Base-by-base conservation (phyloP, 2,329 filamentous ascomycete species). In the Scopulariopsis brevicaulis region DNA sequence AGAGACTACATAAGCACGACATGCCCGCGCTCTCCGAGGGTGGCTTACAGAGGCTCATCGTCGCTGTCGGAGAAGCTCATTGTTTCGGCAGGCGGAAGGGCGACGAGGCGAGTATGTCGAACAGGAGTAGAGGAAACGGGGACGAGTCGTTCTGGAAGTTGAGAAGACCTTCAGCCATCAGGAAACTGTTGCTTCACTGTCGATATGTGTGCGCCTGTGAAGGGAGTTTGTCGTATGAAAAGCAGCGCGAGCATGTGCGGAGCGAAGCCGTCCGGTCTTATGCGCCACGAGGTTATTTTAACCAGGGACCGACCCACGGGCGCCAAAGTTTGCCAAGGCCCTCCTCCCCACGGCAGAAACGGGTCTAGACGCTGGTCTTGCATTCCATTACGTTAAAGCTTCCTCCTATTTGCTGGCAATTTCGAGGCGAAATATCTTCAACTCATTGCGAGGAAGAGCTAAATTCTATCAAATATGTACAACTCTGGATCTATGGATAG, bases 21-120 rank as follows among this genome's bases (percentile, higher is more conserved):
- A 43, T 22, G 18, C 15, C n/a, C 22, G 32, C 24, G 14, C 28
- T 12, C 4, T 11, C 1, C 18, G 20, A 4, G 11, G 8, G 20
- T 1, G n/a, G 22, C 46, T 50, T 70, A 79, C 78, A 81, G 67
- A 57, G 75, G 70, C 63, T 80, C 77, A 59, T 79, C 77, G 59
- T 78, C 74, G 63, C 24, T 51, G 20, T 56, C 69, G 72, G 54
- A 71, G 67, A 7, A 46, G 50, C 58, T 57, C 62, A 40, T 58
- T 57, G 50, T 55, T 24, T 28, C 43, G 5, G 20, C 46, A 50
- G 20, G 25, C 11, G 32, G 12, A 18, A 12, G 28, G 40, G 40
- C n/a, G n/a, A 50, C 18, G 12, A n/a, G 14, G 15, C 28, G 15
- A 34, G 10, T 32, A 35, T 28, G 40, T 51, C 55, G 14, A 48